These are phyloP conservation scores for Moricandia arvensis DNA, from an alignment of 345 rosid genomes.

Conservation along the genomic window DNA sequence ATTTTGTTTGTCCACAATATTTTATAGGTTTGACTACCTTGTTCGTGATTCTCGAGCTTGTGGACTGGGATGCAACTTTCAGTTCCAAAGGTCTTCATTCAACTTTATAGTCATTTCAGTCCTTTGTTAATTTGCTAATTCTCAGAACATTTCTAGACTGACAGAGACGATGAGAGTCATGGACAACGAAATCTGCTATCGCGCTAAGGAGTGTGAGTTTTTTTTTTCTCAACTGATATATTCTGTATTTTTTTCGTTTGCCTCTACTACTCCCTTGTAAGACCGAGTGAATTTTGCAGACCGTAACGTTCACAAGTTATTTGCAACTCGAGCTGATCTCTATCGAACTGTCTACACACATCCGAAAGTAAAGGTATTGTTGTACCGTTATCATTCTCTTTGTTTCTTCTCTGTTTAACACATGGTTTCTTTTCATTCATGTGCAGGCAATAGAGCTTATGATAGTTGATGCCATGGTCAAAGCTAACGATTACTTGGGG, in stretches of 20 bases:
- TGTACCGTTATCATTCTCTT: not conserved
- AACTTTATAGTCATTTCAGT: conserved; percentile 13
- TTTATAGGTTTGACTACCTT: conserved; percentile 87
- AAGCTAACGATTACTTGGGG: conserved; percentile 63
- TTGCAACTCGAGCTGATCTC: conserved; percentile 88
- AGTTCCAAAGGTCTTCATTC: conserved; percentile 66
- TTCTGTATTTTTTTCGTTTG: not conserved
- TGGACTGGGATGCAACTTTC: conserved; percentile 81
- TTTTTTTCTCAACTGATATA: conserved; percentile 10
- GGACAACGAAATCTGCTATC: conserved; percentile 91
- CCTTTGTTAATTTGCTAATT: conserved; percentile 22
- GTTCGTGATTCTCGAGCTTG: conserved; percentile 93
- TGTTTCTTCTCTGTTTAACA: not conserved
- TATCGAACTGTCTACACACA: conserved; percentile 90
- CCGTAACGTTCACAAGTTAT: conserved; percentile 77
- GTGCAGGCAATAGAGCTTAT: conserved; percentile 88
- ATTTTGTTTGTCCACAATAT: not conserved
- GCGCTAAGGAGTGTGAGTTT: conserved; percentile 88
- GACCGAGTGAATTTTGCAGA: conserved; percentile 47
- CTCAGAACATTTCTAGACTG: conserved; percentile 51
- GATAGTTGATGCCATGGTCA: conserved; percentile 84
- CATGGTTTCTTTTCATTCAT: not conserved
- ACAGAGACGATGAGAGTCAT: conserved; percentile 88
- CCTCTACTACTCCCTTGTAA: conserved; percentile 6
- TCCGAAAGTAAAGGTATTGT: conserved; percentile 87